Percentiles rank a stretch among this genome's conserved stretches.
Conservation (phyloP, 2,329 filamentous ascomycete species). For the Hypoxylon sp. region DNA sequence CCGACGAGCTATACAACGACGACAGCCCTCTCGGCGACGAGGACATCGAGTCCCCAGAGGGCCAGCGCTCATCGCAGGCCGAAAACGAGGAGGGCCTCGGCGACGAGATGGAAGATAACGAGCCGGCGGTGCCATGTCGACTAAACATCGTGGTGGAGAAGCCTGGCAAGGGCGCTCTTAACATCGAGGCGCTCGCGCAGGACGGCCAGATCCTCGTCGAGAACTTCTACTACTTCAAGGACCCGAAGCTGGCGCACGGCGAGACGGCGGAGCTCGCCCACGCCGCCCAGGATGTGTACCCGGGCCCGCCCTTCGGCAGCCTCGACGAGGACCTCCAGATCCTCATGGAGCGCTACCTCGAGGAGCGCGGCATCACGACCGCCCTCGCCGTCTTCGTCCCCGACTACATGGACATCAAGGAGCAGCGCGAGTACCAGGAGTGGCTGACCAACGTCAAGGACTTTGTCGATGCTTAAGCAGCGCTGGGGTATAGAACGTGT, state of each 20-base stretch:
- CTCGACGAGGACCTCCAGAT: slow-evolving; percentile 96
- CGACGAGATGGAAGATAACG: slow-evolving; percentile 68
- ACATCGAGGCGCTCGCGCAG: slow-evolving; percentile 88
- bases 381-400: slow-evolving; percentile 90
- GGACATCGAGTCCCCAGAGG: slow-evolving; percentile 61
- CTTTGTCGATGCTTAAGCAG: slow-evolving; percentile 80
- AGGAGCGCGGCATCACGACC: slow-evolving; percentile 92
- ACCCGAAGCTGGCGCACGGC: slow-evolving; percentile 82
- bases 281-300: slow-evolving; percentile 83
- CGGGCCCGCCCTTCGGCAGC: slow-evolving; percentile 92
- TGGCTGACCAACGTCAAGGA: slow-evolving; percentile 92
- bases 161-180: slow-evolving; percentile 84
- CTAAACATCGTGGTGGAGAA: slow-evolving; percentile 93
- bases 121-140: slow-evolving; percentile 80
- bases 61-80: slow-evolving; percentile 65
- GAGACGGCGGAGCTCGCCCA: slow-evolving; percentile 83
- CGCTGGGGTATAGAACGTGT: background rate
- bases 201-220: slow-evolving; percentile 90
- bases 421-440: slow-evolving; percentile 94
- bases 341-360: slow-evolving; percentile 91
- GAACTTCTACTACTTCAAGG: slow-evolving; percentile 89
- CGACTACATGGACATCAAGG: slow-evolving; percentile 98
- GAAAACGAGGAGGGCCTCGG: slow-evolving; percentile 69
- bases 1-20: slow-evolving; percentile 70
- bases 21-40: slow-evolving; percentile 70